phyloP scores from a whole-genome alignment of 2,329 filamentous ascomycete genomes.

The Scedosporium aurantiacum region DNA sequence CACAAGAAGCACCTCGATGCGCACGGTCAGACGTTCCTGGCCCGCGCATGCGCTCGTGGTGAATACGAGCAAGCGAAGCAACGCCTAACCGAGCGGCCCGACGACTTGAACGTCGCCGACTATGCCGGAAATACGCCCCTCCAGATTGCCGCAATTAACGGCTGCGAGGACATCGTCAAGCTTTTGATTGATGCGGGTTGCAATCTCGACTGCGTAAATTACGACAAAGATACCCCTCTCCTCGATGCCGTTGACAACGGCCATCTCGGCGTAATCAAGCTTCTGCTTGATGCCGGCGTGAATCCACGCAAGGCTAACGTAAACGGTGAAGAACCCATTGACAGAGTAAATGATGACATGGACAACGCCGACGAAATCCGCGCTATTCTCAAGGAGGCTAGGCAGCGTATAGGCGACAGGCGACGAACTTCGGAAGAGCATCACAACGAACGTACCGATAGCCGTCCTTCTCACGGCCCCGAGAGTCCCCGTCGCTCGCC shows the following conservation, averaged over 20 bases:
- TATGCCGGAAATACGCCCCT: conserved; percentile 95
- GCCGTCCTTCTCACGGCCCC: conserved; percentile 40
- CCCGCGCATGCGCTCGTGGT: conserved; percentile 79
- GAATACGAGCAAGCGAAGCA: conserved; percentile 70
- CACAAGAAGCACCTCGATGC: conserved; percentile 86
- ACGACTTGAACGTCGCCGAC: conserved; percentile 80
- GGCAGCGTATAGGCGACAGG: conserved; percentile 42
- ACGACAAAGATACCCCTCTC: conserved; percentile 83
- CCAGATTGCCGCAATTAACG: conserved; percentile 84
- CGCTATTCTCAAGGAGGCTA: conserved; percentile 49
- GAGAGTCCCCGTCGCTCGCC: conserved; percentile 50
- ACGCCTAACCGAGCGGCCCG: conserved; percentile 65
- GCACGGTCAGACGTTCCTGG: conserved; percentile 81
- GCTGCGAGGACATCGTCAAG: conserved; percentile 75
- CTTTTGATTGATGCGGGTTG: conserved; percentile 78
- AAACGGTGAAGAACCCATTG: conserved; percentile 84
- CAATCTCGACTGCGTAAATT: conserved; percentile 66
- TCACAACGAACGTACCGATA: conserved; percentile 35
- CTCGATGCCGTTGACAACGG: conserved; percentile 96
- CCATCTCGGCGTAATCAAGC: conserved; percentile 75
- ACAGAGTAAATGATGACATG: conserved; percentile 63
- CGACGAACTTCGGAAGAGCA: conserved; percentile 49
- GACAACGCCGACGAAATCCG: conserved; percentile 76
- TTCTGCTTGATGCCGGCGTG: conserved; percentile 75
- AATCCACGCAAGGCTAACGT: conserved; percentile 86